Evolutionary conservation across 345 rosid genomes (phyloP), one percentile per base, ranked within the genome.

Genomic region (Sisymbrium irio): DNA sequence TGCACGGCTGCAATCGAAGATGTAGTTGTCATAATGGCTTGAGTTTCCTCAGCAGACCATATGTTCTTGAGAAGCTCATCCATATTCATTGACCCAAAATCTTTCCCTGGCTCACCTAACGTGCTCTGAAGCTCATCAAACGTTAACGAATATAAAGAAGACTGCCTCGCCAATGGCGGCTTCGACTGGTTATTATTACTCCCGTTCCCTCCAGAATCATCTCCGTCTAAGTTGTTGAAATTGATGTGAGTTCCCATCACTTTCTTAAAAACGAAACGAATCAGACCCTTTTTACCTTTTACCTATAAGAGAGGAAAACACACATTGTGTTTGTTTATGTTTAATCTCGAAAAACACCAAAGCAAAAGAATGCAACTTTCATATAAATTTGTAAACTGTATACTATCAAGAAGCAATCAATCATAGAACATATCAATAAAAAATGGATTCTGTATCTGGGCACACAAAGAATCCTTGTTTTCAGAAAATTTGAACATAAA

Each of bases 11-110:
- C 13, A 33, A 85, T 65, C 6, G 83, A 47, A 22, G 72, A 39
- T 13, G 75, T 18, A 36, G 50, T 35, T 36, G 59, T 63, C 70
- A 69, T 82, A 78, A 81, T 63, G 41, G 81, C 78, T 76, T 92
- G 97, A 50, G 65, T 87, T 80, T 90, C 97, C 68, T 90, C 99
- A 44, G 90, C 97, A 67, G 83, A 81, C 92, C 92, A 92, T 63
- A 95, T 87, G 71, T 76, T 95, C 72, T 88, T 95, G 67, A 95
- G 77, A n/a, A 95, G 77, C 80, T 95, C 99, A 66, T 95, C 99
- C 92, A 95, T 88, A 77, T 95, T 95, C 94, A 95, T 90, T 12
- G 98, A 95, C 40, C 98, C 99, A 70, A 95, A 85, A 72, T 95
- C 99, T 83, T 89, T 95, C 18, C 94, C 92, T 36, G 84, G 51